phyloP scores from a whole-genome alignment of 768 basidiomycete species.

The Galerina marginata region DNA sequence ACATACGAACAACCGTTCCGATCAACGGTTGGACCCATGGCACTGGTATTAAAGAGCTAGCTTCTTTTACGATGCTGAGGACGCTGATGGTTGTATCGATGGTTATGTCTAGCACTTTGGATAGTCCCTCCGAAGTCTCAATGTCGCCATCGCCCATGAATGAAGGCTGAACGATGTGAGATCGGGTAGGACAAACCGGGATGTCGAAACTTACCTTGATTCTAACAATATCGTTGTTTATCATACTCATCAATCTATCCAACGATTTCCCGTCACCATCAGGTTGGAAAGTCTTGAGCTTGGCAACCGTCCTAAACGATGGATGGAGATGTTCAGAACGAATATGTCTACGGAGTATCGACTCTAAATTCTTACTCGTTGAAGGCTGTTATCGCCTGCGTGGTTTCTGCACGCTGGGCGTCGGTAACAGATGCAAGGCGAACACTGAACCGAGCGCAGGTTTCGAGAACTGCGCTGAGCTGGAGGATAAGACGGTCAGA shows the following conservation, averaged over 20 bases:
- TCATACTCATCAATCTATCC: not conserved
- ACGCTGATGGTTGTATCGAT: not conserved
- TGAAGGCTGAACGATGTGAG: not conserved
- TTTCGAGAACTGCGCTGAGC: not conserved
- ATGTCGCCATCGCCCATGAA: not conserved
- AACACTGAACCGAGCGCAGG: not conserved
- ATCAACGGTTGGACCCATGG: slow-evolving; percentile 1
- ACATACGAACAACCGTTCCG: not conserved
- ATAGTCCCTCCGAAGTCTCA: not conserved
- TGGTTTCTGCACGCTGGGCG: not conserved
- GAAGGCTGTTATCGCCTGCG: not conserved
- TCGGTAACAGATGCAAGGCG: not conserved
- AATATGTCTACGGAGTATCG: no score
- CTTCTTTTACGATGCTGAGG: not conserved
- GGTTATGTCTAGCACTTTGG: not conserved
- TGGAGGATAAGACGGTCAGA: not conserved
- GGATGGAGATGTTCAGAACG: no score
- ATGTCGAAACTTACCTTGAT: not conserved
- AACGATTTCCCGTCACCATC: not conserved
- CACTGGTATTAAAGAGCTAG: slow-evolving; percentile 4
- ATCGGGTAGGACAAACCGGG: not conserved
- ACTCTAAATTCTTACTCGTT: not conserved
- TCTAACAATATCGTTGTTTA: not conserved
- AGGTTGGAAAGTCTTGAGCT: not conserved
- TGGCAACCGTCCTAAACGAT: not conserved